These are phyloP conservation scores for Sugiyamaella floridensis DNA, from an alignment of 805 yeast genomes.

Conservation along the genomic window DNA sequence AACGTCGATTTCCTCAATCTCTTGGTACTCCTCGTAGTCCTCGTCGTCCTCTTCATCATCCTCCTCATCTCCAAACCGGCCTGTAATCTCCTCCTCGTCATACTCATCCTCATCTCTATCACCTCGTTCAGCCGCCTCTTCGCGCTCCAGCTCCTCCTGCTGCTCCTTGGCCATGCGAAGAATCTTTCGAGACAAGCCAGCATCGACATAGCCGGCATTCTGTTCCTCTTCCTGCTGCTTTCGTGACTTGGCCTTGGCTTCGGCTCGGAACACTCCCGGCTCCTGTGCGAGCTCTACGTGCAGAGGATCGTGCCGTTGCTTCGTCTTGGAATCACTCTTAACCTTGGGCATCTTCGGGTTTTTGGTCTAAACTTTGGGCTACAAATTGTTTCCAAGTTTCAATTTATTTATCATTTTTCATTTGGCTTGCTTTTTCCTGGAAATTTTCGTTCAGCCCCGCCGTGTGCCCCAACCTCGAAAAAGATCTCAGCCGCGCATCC, in stretches of 20 bases:
- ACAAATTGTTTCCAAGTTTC: not conserved
- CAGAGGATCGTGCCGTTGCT: conserved; percentile 72
- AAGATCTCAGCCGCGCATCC: not conserved
- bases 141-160: conserved; percentile 80
- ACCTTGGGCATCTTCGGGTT: conserved; percentile 20
- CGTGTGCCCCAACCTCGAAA: not conserved
- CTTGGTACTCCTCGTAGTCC: conserved; percentile 37
- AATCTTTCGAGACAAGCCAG: conserved; percentile 75
- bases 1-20: conserved; percentile 53
- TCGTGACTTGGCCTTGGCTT: conserved; percentile 29
- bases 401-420: not conserved
- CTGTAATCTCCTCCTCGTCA: conserved; percentile 42
- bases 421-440: not conserved
- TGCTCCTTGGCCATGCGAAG: conserved; percentile 86
- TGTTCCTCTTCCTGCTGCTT: conserved; percentile 39
- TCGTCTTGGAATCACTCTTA: conserved; percentile 30
- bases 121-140: conserved; percentile 38
- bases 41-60: conserved; percentile 42
- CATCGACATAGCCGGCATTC: conserved; percentile 64
- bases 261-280: conserved; percentile 59
- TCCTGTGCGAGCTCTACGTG: conserved; percentile 70
- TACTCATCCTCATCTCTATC: conserved; percentile 48
- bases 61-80: conserved; percentile 31
- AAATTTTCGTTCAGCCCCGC: not conserved
- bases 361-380: not conserved